These are phyloP conservation scores for Flaveria trinervia DNA, from an alignment of 129 eudicot genomes.

Conservation along the genomic window DNA sequence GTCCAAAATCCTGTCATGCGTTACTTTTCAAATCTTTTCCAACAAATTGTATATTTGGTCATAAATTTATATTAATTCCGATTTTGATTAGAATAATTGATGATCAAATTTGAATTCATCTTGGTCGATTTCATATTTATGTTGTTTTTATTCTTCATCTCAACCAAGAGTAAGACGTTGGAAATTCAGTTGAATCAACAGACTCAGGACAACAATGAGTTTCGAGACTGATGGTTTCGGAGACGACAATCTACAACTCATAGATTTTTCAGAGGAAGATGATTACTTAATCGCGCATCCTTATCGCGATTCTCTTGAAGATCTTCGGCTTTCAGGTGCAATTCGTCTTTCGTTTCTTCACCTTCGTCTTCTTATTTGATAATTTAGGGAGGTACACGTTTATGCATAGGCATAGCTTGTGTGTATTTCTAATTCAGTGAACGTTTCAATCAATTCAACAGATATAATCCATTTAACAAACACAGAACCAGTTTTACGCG, in stretches of 20 bases:
- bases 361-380: background rate
- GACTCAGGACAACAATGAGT: constrained; percentile 7
- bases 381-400: background rate
- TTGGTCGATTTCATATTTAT: background rate
- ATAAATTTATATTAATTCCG: constrained; percentile 17
- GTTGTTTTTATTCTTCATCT: constrained; percentile 17
- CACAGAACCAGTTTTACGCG: no score
- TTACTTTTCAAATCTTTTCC: constrained; percentile 3
- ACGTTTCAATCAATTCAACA: background rate
- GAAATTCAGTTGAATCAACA: constrained; percentile 3
- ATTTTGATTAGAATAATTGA: constrained; percentile 8
- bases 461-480: background rate
- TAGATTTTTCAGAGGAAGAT: constrained; percentile 50
- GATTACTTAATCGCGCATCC: constrained; percentile 34
- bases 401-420: no score
- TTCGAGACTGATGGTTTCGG: constrained; percentile 28
- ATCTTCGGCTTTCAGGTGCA: constrained; percentile 63
- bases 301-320: constrained; percentile 47
- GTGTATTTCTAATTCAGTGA: background rate
- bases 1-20: constrained; percentile 13
- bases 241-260: constrained; percentile 50
- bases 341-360: background rate
- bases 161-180: background rate
- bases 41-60: constrained; percentile 22
- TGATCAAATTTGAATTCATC: constrained; percentile 18